Conservation (phyloP, 2,329 filamentous ascomycete species). For the Beauveria brongniartii region DNA sequence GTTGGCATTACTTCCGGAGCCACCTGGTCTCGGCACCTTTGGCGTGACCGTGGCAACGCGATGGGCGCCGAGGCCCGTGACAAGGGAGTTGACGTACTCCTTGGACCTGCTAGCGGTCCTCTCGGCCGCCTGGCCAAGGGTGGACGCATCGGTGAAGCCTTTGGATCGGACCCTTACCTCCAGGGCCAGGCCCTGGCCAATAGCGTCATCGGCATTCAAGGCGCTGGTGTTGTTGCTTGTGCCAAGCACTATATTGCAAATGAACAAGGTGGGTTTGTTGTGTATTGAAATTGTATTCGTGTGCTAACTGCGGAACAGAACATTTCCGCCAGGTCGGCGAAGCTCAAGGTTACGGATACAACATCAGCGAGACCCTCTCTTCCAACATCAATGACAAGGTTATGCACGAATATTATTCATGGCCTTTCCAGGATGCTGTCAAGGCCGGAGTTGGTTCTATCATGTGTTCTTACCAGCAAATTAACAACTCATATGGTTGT, state of each 20-base stretch:
- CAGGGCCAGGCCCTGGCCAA: conserved; percentile 65
- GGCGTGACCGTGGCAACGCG: conserved; percentile 41
- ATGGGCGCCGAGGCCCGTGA: conserved; percentile 56
- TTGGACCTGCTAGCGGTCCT: conserved; percentile 43
- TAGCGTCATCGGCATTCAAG: conserved; percentile 73
- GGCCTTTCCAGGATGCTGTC: conserved; percentile 70
- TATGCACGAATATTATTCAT: conserved; percentile 67
- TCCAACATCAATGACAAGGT: conserved; percentile 65
- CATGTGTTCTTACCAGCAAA: conserved; percentile 66
- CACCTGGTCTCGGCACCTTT: conserved; percentile 69
- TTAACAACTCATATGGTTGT: conserved; percentile 75
- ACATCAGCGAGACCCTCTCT: conserved; percentile 52
- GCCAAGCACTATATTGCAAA: conserved; percentile 71
- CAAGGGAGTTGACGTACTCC: conserved; percentile 69
- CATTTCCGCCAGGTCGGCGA: conserved; percentile 60
- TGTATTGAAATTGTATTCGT: not conserved
- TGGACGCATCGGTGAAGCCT: conserved; percentile 57
- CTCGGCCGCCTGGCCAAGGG: conserved; percentile 38
- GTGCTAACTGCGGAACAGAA: conserved; percentile 33
- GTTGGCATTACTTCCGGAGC: conserved; percentile 72
- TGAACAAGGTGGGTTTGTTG: conserved; percentile 46
- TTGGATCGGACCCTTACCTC: conserved; percentile 64
- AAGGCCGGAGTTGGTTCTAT: conserved; percentile 55
- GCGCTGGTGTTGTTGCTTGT: conserved; percentile 73
- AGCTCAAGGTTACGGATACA: conserved; percentile 44